phyloP scores from a whole-genome alignment of 352 stramenopile species.

The Phytophthora kernoviae region DNA sequence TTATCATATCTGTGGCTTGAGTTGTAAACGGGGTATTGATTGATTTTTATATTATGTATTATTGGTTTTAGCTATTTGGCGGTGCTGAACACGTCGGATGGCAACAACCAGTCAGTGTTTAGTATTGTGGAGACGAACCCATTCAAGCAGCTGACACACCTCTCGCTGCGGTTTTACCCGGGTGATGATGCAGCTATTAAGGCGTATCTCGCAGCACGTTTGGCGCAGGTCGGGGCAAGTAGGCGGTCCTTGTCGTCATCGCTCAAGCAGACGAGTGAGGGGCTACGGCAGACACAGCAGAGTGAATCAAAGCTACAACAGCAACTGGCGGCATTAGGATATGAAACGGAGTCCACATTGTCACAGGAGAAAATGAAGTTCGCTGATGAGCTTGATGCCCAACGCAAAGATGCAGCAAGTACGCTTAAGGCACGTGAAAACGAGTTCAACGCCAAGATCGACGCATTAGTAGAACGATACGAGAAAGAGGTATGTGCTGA shows the following conservation, averaged over 20 bases:
- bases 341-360: slow-evolving; percentile 64
- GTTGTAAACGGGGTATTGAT: not conserved
- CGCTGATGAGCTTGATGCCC: slow-evolving; percentile 62
- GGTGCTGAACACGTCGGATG: slow-evolving; percentile 77
- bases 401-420: slow-evolving; percentile 52
- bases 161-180: slow-evolving; percentile 87
- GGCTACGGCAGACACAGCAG: slow-evolving; percentile 45
- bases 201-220: slow-evolving; percentile 86
- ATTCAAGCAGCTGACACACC: slow-evolving; percentile 95
- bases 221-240: slow-evolving; percentile 81
- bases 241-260: slow-evolving; percentile 42
- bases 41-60: slow-evolving; percentile 8
- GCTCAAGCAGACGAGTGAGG: slow-evolving; percentile 50
- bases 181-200: slow-evolving; percentile 92
- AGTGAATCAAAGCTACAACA: slow-evolving; percentile 55
- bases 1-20: slow-evolving; percentile 1
- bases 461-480: slow-evolving; percentile 54
- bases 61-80: slow-evolving; percentile 67
- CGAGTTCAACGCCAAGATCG: slow-evolving; percentile 72
- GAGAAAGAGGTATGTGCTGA: slow-evolving; percentile 61
- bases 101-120: slow-evolving; percentile 76
- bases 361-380: slow-evolving; percentile 72
- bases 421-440: slow-evolving; percentile 65
- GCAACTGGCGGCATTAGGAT: slow-evolving; percentile 52
- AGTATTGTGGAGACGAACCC: slow-evolving; percentile 94